Conservation (phyloP, 2,329 filamentous ascomycete species). For the Ascocoryne sarcoides region DNA sequence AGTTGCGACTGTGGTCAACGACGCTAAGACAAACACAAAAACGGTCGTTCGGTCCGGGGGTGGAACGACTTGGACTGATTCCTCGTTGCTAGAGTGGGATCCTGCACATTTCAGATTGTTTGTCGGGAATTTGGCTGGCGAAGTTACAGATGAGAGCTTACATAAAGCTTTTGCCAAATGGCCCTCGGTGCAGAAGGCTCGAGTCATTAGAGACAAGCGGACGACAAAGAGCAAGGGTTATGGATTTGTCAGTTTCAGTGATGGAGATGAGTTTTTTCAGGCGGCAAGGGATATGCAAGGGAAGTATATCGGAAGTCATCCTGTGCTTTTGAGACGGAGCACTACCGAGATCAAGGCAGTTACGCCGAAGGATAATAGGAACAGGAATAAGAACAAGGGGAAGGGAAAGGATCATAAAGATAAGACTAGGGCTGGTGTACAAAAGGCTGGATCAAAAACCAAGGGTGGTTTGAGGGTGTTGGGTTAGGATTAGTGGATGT, state of each 20-base stretch:
- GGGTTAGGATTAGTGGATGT: conserved; percentile 41
- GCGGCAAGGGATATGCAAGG: conserved; percentile 97
- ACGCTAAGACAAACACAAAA: conserved; percentile 56
- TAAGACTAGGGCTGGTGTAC: conserved; percentile 41
- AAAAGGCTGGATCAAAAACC: conserved; percentile 58
- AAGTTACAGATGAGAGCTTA: conserved; percentile 92
- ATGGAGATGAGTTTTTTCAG: conserved; percentile 93
- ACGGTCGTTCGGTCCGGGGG: conserved; percentile 85
- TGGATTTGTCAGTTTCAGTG: conserved; percentile 91
- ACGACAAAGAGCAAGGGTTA: conserved; percentile 95
- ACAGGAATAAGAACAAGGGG: conserved; percentile 33
- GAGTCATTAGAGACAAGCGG: conserved; percentile 89
- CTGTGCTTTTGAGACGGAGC: conserved; percentile 76
- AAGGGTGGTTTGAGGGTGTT: conserved; percentile 55
- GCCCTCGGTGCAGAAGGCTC: conserved; percentile 80
- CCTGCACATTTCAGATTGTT: conserved; percentile 90
- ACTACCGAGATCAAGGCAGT: conserved; percentile 84
- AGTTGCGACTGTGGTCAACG: conserved; percentile 33
- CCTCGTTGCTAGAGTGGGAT: conserved; percentile 88
- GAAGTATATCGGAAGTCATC: conserved; percentile 98
- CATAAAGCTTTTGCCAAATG: conserved; percentile 90
- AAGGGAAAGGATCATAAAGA: conserved; percentile 30
- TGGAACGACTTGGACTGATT: conserved; percentile 87
- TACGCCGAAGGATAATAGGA: conserved; percentile 55
- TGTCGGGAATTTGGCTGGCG: conserved; percentile 91